Base-by-base conservation (phyloP, 2,329 filamentous ascomycete genomes). In the Fusarium coicis region DNA sequence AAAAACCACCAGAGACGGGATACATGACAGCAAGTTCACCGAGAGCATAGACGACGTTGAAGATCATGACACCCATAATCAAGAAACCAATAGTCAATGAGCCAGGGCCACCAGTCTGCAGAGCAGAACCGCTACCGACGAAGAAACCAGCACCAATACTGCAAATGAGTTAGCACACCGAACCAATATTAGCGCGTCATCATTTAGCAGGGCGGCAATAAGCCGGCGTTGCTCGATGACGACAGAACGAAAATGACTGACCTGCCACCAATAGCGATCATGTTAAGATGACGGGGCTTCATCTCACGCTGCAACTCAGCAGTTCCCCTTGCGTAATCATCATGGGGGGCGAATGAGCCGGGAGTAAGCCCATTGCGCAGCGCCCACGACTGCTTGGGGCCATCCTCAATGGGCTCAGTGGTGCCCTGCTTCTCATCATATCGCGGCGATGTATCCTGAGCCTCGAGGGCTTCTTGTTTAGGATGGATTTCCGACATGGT, bases 91-190 rank as follows among this genome's bases (percentile, higher is more conserved):
- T 79, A 19, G 87, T 75, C 14, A 86, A 75, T 52, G 82, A 83
- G 4, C 79, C 85, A 32, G 85, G 85, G 39, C 70, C 65, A 56
- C 54, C 76, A 53, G 73, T 71, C 21, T 70, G 63, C 12, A 77
- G 70, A 18, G 90, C 81, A 62, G 87, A 87, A 70, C 82, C 79
- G 67, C 88, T 88, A 76, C 88, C 88, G 70, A 90, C 88, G 80
- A 90, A 90, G 84, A 90, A 89, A 81, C 88, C 88, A 68, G 88
- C 88, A 78, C 88, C 88, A 50, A 90, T 90, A 70, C 72, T 74
- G 18, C 5, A 32, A 26, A 7, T 7, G 10, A 18, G 52, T 74
- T 36, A 74, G 68, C 15, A 55, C 46, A 34, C 19, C n/a, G 4
- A 4, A 7, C 11, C 23, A 19, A 28, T 4, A 4, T 16, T 30